phyloP scores from a whole-genome alignment of 1,284 basidiomycete genomes.

The Trichosporon sp. region DNA sequence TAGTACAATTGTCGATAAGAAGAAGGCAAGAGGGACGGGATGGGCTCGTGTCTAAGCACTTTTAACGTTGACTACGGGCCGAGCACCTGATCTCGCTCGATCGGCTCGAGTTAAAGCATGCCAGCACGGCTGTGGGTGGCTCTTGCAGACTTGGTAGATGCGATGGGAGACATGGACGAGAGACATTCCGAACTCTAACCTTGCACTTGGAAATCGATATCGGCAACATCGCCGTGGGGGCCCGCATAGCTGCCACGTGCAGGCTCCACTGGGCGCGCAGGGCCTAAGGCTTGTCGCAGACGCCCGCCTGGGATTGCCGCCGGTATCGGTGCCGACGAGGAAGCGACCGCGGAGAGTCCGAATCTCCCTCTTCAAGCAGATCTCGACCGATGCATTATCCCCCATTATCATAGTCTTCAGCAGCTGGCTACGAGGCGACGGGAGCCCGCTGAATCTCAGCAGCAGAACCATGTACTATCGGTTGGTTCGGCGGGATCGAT shows the following conservation, averaged over 20 bases:
- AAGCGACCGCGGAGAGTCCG: not conserved
- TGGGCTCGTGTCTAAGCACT: slow-evolving; percentile 6
- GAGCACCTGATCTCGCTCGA: not conserved
- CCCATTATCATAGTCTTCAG: not conserved
- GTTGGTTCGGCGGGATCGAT: not conserved
- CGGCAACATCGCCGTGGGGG: slow-evolving; percentile 9
- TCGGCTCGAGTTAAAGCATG: not conserved
- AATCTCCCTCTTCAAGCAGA: not conserved
- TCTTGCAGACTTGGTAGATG: no score
- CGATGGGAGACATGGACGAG: no score
- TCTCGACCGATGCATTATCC: not conserved
- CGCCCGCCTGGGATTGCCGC: not conserved
- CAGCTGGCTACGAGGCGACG: no score
- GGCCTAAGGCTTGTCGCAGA: not conserved
- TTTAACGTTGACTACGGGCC: slow-evolving; percentile 18
- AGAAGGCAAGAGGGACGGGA: not conserved
- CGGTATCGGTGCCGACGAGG: not conserved
- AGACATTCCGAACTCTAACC: slow-evolving; percentile 14
- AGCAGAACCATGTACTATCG: not conserved
- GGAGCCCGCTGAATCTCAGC: not conserved
- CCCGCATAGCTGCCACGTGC: not conserved
- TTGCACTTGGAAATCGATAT: slow-evolving; percentile 14
- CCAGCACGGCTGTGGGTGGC: no score
- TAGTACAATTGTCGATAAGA: not conserved
- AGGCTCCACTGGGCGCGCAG: not conserved